Evolutionary conservation across 1,139 yeast species (phyloP).

Genomic region (Hemisphaericaspora subhashii): DNA sequence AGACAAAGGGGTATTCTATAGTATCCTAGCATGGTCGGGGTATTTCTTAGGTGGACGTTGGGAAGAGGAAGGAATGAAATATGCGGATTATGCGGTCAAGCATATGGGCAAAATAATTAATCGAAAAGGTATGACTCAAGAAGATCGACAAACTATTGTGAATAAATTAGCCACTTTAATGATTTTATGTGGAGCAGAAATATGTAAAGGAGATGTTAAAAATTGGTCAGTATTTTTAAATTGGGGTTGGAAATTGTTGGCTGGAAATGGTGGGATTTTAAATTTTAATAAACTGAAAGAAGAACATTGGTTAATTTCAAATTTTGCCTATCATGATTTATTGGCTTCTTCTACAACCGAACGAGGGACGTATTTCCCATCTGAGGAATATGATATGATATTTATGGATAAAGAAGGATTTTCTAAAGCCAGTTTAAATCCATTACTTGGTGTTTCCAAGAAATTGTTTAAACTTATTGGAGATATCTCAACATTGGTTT

Average conservation of each 20-base stretch:
- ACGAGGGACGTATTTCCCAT: conserved; percentile 57
- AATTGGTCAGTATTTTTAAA: conserved; percentile 65
- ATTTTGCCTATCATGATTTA: conserved; percentile 80
- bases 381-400: conserved; percentile 55
- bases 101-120: conserved; percentile 32
- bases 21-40: conserved; percentile 78
- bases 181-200: conserved; percentile 69
- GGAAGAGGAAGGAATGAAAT: conserved; percentile 44
- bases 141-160: conserved; percentile 23
- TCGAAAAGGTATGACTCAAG: conserved; percentile 5
- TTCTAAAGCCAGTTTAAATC: conserved; percentile 52
- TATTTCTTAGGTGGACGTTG: conserved; percentile 56
- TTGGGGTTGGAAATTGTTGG: conserved; percentile 61
- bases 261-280: conserved; percentile 59
- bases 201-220: conserved; percentile 72
- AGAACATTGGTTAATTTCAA: conserved; percentile 74
- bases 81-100: conserved; percentile 46
- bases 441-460: conserved; percentile 72
- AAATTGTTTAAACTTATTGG: conserved; percentile 66
- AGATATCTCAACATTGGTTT: conserved; percentile 63
- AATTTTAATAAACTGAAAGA: conserved; percentile 54
- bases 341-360: conserved; percentile 60
- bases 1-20: conserved; percentile 66
- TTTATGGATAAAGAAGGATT: conserved; percentile 38
- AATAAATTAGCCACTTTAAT: conserved; percentile 63